These are phyloP conservation scores for Danielia reshetovae DNA, from an alignment of 805 yeast species.

Conservation along the genomic window DNA sequence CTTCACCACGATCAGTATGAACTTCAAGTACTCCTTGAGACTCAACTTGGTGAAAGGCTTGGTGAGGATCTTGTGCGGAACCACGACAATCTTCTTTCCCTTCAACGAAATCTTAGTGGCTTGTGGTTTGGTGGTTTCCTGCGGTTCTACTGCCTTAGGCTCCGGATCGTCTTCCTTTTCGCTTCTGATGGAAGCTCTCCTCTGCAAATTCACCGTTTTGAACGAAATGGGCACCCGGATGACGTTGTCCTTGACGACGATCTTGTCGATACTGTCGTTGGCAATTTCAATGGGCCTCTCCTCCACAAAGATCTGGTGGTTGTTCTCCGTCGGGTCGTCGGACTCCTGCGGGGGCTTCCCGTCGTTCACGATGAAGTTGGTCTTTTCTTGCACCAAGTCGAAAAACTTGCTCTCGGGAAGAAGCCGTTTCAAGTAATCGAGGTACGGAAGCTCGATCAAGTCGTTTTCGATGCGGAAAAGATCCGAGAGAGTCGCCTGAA, in stretches of 20 bases:
- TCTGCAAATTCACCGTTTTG: constrained; percentile 14
- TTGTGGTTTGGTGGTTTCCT: neutral
- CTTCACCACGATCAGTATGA: constrained; percentile 35
- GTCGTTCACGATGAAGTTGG: constrained; percentile 22
- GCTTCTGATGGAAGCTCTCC: constrained; percentile 7
- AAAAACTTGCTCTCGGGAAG: constrained; percentile 22
- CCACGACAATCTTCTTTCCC: constrained; percentile 27
- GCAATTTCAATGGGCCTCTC: neutral
- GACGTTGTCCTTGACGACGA: constrained; percentile 11
- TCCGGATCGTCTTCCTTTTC: neutral
- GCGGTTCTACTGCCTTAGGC: neutral
- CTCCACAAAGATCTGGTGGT: neutral
- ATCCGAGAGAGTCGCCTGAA: constrained; percentile 14
- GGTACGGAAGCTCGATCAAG: constrained; percentile 15
- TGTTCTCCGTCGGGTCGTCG: neutral
- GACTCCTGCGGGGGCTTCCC: neutral
- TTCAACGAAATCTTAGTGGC: neutral
- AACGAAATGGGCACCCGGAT: constrained; percentile 15
- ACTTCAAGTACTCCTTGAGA: constrained; percentile 33
- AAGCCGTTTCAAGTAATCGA: constrained; percentile 15
- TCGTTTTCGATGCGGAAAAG: constrained; percentile 10
- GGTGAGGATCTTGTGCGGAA: constrained; percentile 40
- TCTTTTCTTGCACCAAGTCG: constrained; percentile 32
- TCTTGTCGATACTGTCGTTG: constrained; percentile 6
- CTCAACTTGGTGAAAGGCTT: constrained; percentile 37